A percentile compares a stretch with the other conserved stretches of the same genome.
Evolutionary conservation across 768 basidiomycete genomes (phyloP).

Genomic region (Tephrocybe sp.): DNA sequence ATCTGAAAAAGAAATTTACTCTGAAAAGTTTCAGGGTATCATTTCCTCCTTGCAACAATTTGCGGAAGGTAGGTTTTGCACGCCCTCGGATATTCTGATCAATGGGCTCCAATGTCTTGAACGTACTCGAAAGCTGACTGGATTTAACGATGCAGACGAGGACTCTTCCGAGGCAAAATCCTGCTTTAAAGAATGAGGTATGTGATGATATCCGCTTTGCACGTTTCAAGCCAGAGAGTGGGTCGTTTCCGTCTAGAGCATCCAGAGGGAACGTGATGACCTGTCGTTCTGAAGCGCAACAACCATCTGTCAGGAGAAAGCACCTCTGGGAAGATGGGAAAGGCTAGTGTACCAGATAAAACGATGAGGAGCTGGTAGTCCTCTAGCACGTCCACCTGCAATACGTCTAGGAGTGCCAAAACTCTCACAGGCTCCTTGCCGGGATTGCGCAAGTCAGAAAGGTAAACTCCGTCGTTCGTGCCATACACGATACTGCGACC

Average conservation of each 20-base stretch:
- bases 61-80: constrained; percentile 90
- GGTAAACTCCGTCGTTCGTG: constrained; percentile 96
- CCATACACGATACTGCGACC: constrained; percentile 90
- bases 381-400: constrained; percentile 94
- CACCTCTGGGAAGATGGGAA: neutral
- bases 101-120: constrained; percentile 96
- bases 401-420: constrained; percentile 81
- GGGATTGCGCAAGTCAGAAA: constrained; percentile 79
- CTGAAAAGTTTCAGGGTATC: constrained; percentile 92
- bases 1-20: constrained; percentile 39
- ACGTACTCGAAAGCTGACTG: constrained; percentile 90
- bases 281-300: constrained; percentile 66
- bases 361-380: constrained; percentile 95
- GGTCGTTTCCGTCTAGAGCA: constrained; percentile 85
- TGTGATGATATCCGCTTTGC: constrained; percentile 95
- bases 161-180: constrained; percentile 84
- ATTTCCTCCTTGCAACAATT: constrained; percentile 90
- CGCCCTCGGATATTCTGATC: constrained; percentile 80
- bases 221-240: constrained; percentile 85
- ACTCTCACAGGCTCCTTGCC: constrained; percentile 87
- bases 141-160: constrained; percentile 98
- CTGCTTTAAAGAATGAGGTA: constrained; percentile 97
- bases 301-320: neutral
- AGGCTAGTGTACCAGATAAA: constrained; percentile 78
- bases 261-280: constrained; percentile 97